These are phyloP conservation scores for Mortierella antarctica DNA, from an alignment of 192 early-diverging fungal genomes.

Conservation along the genomic window DNA sequence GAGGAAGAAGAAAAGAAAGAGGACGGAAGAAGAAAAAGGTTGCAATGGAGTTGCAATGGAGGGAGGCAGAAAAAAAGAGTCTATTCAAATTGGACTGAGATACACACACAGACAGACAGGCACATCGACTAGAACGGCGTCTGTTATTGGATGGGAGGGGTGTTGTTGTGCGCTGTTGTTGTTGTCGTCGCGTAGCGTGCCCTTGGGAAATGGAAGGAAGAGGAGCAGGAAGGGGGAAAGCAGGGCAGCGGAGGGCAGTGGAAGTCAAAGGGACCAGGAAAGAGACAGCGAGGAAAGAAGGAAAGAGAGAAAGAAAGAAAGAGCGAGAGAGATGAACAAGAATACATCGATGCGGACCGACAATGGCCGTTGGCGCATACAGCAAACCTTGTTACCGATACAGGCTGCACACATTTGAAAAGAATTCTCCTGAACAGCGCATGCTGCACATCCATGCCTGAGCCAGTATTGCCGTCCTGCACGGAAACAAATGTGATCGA, in stretches of 20 bases:
- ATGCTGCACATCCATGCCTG: too few species aligned
- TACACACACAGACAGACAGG: not conserved
- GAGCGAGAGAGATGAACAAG: not conserved
- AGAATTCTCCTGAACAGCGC: too few species aligned
- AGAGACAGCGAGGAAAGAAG: not conserved
- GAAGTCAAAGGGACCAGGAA: not conserved
- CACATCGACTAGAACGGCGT: too few species aligned
- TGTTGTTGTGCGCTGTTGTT: too few species aligned
- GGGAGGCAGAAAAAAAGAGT: not conserved
- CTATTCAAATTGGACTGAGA: not conserved
- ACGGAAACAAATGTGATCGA: too few species aligned
- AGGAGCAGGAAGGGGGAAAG: not conserved
- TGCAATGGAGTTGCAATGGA: not conserved
- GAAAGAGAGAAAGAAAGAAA: not conserved
- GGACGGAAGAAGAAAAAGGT: not conserved
- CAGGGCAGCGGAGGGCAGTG: not conserved
- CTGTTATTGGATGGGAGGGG: too few species aligned
- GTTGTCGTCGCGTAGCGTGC: too few species aligned
- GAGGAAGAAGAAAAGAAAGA: constrained; percentile 4
- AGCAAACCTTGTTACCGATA: too few species aligned
- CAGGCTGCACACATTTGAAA: too few species aligned
- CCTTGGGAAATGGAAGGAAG: not conserved
- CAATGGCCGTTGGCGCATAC: too few species aligned
- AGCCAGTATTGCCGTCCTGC: too few species aligned
- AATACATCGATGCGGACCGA: too few species aligned